Conservation (phyloP, 1,139 yeast genomes). For the Blastobotrys apis region DNA sequence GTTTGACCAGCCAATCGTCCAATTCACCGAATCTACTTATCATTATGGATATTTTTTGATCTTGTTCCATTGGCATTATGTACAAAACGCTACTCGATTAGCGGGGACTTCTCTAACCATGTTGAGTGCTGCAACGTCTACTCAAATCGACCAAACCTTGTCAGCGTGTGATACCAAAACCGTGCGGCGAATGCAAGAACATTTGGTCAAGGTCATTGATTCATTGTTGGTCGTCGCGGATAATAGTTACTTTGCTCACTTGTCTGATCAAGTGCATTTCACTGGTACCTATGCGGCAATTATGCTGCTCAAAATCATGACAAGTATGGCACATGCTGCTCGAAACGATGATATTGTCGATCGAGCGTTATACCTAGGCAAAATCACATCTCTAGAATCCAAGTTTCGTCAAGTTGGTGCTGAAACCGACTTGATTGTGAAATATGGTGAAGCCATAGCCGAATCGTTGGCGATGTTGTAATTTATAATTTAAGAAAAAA, state of each 20-base stretch:
- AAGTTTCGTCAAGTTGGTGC: slow-evolving; percentile 23
- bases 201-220: slow-evolving; percentile 45
- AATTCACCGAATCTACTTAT: slow-evolving; percentile 71
- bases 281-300: slow-evolving; percentile 51
- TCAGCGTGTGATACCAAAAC: slow-evolving; percentile 20
- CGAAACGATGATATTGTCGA: slow-evolving; percentile 15
- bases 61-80: slow-evolving; percentile 36
- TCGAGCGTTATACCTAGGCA: slow-evolving; percentile 13
- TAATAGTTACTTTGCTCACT: slow-evolving; percentile 61
- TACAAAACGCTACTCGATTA: slow-evolving; percentile 15
- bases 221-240: slow-evolving; percentile 44
- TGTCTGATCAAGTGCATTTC: slow-evolving; percentile 65
- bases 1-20: slow-evolving; percentile 68
- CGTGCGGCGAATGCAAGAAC: slow-evolving; percentile 29
- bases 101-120: slow-evolving; percentile 12
- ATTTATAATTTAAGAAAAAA: not conserved
- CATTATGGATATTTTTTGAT: slow-evolving; percentile 60
- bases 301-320: slow-evolving; percentile 39
- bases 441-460: slow-evolving; percentile 25
- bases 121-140: slow-evolving; percentile 10
- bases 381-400: slow-evolving; percentile 14
- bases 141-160: slow-evolving; percentile 21
- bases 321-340: slow-evolving; percentile 14
- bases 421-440: slow-evolving; percentile 24
- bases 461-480: slow-evolving; percentile 13